These are phyloP conservation scores for Davidsoniella virescens DNA, from an alignment of 2,329 filamentous ascomycete species.

Conservation along the genomic window DNA sequence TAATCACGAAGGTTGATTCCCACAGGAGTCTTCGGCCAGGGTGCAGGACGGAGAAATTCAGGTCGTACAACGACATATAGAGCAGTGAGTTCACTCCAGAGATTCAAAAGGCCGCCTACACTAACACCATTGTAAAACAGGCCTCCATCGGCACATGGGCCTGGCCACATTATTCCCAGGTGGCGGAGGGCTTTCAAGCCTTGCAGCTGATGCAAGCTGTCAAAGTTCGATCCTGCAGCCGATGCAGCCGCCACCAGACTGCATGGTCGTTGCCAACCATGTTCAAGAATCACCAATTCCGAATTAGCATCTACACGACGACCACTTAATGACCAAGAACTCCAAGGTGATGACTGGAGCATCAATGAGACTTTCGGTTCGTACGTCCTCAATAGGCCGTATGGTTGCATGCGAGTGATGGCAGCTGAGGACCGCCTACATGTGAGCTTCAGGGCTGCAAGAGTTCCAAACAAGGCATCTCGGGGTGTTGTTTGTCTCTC, in stretches of 20 bases:
- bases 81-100: constrained; percentile 8
- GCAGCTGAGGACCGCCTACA: constrained; percentile 2
- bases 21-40: background rate
- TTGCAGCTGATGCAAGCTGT: constrained; percentile 4
- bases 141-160: constrained; percentile 3
- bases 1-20: background rate
- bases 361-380: background rate
- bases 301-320: background rate
- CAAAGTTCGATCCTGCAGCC: constrained; percentile 1
- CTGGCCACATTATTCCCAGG: constrained; percentile 9
- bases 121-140: constrained; percentile 5
- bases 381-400: background rate
- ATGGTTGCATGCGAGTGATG: background rate
- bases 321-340: constrained; percentile 7
- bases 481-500: constrained; percentile 2
- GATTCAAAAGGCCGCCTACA: background rate
- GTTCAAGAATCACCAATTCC: constrained; percentile 8
- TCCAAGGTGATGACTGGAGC: constrained; percentile 5
- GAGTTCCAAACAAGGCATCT: background rate
- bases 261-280: constrained; percentile 11
- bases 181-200: background rate
- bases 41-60: background rate
- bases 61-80: constrained; percentile 10
- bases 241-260: background rate
- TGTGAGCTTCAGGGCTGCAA: constrained; percentile 1